Evolutionary conservation across 2,329 filamentous ascomycete genomes (phyloP).

Genomic region (Pseudonectria foliicola): DNA sequence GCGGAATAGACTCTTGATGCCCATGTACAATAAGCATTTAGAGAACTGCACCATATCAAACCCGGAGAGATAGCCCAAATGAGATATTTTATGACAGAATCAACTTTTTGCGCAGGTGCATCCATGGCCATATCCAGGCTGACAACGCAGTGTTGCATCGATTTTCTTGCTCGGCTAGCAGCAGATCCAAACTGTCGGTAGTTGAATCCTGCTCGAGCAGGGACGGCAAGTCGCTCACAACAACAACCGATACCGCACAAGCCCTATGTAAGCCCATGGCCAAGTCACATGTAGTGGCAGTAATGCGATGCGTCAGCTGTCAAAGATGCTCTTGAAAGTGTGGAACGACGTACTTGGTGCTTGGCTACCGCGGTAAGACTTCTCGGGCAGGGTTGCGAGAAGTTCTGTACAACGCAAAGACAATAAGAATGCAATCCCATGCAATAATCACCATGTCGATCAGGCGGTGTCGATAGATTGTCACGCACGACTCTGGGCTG

Average conservation of each 20-base stretch:
- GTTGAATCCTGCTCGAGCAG: conserved; percentile 1
- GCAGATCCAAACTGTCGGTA: conserved; percentile 10
- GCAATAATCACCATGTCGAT: no score
- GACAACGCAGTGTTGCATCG: conserved; percentile 8
- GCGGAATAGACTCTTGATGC: no score
- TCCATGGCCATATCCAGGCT: no score
- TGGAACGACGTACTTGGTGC: conserved; percentile 1
- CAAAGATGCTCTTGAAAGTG: not conserved
- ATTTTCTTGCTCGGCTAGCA: conserved; percentile 3
- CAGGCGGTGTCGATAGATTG: no score
- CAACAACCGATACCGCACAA: not conserved
- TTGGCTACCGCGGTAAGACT: no score
- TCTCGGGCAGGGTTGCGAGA: conserved; percentile 1
- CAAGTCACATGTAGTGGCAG: conserved; percentile 3
- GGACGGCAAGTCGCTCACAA: not conserved
- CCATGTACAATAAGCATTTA: no score
- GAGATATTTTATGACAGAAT: no score
- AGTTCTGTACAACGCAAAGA: not conserved
- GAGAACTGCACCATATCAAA: no score
- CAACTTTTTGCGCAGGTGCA: no score
- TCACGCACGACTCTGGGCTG: no score
- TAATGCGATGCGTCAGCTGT: conserved; percentile 5
- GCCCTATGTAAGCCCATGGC: no score
- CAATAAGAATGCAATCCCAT: not conserved
- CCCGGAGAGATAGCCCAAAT: no score